Evolutionary conservation across 2,329 filamentous ascomycete genomes (phyloP).

Genomic region (Raffaelea albimanens): DNA sequence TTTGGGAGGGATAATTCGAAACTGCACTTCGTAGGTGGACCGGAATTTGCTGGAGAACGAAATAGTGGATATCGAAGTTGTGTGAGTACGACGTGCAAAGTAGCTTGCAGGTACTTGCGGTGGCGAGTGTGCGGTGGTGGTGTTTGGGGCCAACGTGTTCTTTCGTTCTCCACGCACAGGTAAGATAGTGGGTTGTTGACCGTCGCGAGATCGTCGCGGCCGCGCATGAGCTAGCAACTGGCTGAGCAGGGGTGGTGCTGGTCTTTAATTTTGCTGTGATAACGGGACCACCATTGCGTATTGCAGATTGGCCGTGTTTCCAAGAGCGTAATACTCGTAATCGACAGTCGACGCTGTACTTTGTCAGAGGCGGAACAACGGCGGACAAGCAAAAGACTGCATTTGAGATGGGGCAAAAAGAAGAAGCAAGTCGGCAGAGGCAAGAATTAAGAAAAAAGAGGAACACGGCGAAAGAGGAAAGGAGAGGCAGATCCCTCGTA

Average conservation of each 20-base stretch:
- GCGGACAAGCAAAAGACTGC: too few relatives aligned
- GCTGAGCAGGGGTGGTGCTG: slow-evolving; percentile 3
- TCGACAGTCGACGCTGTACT: too few relatives aligned
- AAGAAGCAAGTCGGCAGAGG: not conserved
- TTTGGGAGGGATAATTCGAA: too few relatives aligned
- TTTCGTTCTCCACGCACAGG: not conserved
- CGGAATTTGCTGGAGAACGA: too few relatives aligned
- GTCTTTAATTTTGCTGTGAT: slow-evolving; percentile 9
- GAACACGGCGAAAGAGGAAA: not conserved
- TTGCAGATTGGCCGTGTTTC: too few relatives aligned
- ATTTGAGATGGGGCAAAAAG: not conserved
- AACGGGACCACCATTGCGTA: slow-evolving; percentile 3
- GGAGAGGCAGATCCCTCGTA: not conserved
- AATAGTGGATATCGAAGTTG: too few relatives aligned
- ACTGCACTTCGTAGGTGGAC: too few relatives aligned
- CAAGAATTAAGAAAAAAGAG: not conserved
- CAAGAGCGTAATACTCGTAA: too few relatives aligned
- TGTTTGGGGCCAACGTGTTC: not conserved
- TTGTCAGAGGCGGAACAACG: too few relatives aligned
- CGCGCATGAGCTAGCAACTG: slow-evolving; percentile 5
- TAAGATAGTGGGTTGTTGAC: slow-evolving; percentile 3
- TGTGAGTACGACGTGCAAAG: too few relatives aligned
- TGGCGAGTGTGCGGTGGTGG: too few relatives aligned
- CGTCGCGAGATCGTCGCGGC: slow-evolving; percentile 11
- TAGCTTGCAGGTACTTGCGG: too few relatives aligned